Conservation (phyloP, 164 flowering plant species). For the Stephania cephalantha region DNA sequence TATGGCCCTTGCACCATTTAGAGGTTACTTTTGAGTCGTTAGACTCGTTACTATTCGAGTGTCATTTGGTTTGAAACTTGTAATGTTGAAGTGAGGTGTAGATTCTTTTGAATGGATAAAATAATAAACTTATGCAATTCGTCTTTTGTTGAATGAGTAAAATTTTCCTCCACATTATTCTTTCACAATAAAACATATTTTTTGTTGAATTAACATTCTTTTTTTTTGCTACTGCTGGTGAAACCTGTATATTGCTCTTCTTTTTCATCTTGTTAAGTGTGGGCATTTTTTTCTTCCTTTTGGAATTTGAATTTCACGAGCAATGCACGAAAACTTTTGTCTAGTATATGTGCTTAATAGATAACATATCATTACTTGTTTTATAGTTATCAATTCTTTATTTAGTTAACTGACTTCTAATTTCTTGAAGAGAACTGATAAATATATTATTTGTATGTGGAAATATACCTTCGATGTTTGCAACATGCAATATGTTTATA, state of each 20-base stretch:
- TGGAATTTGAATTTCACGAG: background rate
- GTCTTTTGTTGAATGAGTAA: background rate
- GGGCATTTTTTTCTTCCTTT: background rate
- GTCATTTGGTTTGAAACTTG: background rate
- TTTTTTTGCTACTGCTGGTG: background rate
- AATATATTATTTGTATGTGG: background rate
- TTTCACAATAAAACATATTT: background rate
- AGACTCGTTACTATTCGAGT: background rate
- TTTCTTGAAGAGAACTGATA: background rate
- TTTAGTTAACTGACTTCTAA: background rate
- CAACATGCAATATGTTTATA: background rate
- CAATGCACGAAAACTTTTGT: background rate
- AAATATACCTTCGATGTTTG: background rate
- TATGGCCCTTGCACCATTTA: background rate
- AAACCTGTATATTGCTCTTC: background rate
- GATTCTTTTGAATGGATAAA: background rate
- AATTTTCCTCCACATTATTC: background rate
- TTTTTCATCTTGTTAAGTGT: background rate
- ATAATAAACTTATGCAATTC: background rate
- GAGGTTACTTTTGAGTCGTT: background rate
- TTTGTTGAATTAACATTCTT: background rate
- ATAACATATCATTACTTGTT: too few relatives aligned
- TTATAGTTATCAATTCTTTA: too few relatives aligned
- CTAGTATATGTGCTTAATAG: background rate
- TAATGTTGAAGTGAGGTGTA: background rate